Evolutionary conservation across 192 early-diverging fungal species (phyloP), one percentile per base, ranked within the genome.

Genomic region (Linnemannia hyalina): DNA sequence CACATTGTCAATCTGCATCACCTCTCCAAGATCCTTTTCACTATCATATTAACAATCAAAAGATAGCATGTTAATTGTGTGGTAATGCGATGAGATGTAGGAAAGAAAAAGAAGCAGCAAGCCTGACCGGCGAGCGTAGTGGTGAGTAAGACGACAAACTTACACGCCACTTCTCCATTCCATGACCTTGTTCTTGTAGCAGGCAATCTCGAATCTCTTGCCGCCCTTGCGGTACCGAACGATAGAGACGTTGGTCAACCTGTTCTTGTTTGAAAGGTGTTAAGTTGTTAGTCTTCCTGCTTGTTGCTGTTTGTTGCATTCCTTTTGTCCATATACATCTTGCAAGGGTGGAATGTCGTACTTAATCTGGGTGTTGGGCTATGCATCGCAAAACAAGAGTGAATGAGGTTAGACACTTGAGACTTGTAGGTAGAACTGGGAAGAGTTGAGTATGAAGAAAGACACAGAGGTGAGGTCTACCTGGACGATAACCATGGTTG

Each of bases 161-260:
- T 93, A 97, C 95, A 97, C 95, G 63, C 95, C 94, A 32, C 91
- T 96, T 54, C 98, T 91, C 97, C 97, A 99, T 89, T 99, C 98
- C 76, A 96, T 89, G 44, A 98, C 98, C 88, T 99, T 99, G 92
- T 99, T 99, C 87, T 98, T 99, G 90, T 99, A 99, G 88, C 97
- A 98, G 16, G 99, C 99, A 54, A 99, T 93, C 86, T 99, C 99
- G 79, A 99, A 99, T 44, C 99, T 94, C 88, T 97, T 98, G 54
- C 99, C 99, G 41, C 97, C 98, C 89, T 98, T 99, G 81, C 96
- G 95, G 76, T 99, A 90, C 55, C 97, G 96, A 23, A 99, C 99
- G 49, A 99, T 88, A 11, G 98, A 98, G 68, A 99, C 98, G 85
- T 99, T 99, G 68, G 98, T 99, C 60, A 99, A 90, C 71, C 95